Conservation (phyloP, 106 monocot genomes). For the Vanilla planifolia region DNA sequence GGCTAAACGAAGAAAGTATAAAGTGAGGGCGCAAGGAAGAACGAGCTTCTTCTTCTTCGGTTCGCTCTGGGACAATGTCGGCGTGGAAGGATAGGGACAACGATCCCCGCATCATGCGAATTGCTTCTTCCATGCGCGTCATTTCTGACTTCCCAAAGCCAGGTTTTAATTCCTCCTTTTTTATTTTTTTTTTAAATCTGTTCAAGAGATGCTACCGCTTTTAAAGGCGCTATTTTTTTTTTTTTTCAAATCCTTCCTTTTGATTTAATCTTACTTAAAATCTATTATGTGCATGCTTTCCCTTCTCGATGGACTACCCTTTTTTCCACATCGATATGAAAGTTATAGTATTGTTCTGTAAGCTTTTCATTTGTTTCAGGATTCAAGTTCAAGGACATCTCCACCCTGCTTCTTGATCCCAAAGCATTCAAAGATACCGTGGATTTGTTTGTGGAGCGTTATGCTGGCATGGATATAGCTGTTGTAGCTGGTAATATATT, state of each 20-base stretch:
- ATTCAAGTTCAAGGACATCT: conserved; percentile 3
- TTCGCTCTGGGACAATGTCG: not conserved
- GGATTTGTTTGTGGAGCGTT: conserved; percentile 8
- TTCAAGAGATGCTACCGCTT: not conserved
- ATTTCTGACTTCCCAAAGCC: conserved; percentile 9
- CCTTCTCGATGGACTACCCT: too few relatives aligned
- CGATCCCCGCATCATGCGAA: conserved; percentile 3
- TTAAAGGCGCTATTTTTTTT: not conserved
- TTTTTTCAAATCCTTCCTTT: not conserved
- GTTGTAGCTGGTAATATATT: conserved; percentile 6
- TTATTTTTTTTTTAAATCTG: not conserved
- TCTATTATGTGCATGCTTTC: too few relatives aligned
- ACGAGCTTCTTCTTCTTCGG: not conserved
- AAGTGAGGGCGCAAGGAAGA: not conserved
- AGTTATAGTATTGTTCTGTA: conserved; percentile 1
- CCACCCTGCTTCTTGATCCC: conserved; percentile 3
- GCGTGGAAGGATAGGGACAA: conserved; percentile 7
- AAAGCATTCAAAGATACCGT: conserved; percentile 4
- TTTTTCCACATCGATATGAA: too few relatives aligned
- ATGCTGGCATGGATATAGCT: not conserved
- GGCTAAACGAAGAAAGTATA: too few relatives aligned
- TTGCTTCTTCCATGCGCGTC: conserved; percentile 10
- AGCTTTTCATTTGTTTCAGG: conserved; percentile 3
- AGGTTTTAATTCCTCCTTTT: not conserved
- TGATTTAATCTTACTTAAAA: too few relatives aligned